phyloP scores from a whole-genome alignment of 2,329 filamentous ascomycete genomes.

The Microsporum canis region DNA sequence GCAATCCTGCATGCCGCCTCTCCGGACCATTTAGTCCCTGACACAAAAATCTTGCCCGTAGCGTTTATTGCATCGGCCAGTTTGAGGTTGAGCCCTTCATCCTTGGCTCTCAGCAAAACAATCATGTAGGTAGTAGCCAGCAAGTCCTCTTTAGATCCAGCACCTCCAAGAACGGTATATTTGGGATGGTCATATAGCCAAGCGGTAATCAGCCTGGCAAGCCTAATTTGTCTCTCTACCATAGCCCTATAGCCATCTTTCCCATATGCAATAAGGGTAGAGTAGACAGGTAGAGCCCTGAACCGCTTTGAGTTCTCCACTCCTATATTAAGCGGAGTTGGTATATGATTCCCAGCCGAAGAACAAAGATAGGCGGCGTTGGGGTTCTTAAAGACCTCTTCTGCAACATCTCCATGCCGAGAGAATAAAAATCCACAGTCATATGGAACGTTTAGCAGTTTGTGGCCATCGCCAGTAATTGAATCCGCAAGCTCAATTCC shows the following conservation, averaged over 20 bases:
- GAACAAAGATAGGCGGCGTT: constrained; percentile 67
- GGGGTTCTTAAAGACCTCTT: constrained; percentile 64
- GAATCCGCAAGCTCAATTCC: constrained; percentile 77
- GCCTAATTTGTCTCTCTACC: constrained; percentile 57
- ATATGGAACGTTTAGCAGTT: constrained; percentile 89
- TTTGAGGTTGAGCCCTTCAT: constrained; percentile 50
- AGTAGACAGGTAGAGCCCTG: constrained; percentile 79
- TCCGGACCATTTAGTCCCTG: constrained; percentile 67
- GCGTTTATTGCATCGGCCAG: constrained; percentile 65
- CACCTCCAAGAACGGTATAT: constrained; percentile 55
- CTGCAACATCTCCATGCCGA: constrained; percentile 47
- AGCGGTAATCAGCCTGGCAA: constrained; percentile 56
- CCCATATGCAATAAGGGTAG: constrained; percentile 65
- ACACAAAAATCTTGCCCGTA: constrained; percentile 66
- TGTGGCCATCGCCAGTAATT: constrained; percentile 78
- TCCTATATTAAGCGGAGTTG: constrained; percentile 76
- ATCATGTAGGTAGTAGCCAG: constrained; percentile 53
- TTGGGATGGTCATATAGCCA: constrained; percentile 50
- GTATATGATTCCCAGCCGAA: constrained; percentile 40
- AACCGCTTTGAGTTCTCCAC: constrained; percentile 88
- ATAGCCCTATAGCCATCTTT: constrained; percentile 56
- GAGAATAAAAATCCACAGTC: constrained; percentile 86
- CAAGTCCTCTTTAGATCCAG: constrained; percentile 27
- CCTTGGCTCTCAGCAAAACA: constrained; percentile 65
- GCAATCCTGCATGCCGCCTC: constrained; percentile 68